Evolutionary conservation across 257 asterid species (phyloP).

Genomic region (Rhazya stricta): DNA sequence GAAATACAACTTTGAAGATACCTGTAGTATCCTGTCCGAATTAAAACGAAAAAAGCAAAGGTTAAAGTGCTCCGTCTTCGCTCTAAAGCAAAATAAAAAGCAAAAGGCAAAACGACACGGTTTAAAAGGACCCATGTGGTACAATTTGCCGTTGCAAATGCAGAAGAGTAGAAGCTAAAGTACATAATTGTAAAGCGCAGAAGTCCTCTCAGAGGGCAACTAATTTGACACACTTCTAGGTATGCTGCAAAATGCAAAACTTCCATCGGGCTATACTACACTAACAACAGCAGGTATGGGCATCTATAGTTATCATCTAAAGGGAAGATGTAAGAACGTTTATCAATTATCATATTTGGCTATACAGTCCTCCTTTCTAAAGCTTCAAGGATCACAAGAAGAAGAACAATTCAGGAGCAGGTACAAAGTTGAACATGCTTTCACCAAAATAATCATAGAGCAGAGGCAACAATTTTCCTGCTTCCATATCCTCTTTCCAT

Average conservation of each 20-base stretch:
- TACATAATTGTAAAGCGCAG: no score
- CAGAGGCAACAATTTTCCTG: slow-evolving; percentile 46
- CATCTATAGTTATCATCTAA: not conserved
- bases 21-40: not conserved
- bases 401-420: slow-evolving; percentile 50
- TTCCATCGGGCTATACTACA: not conserved
- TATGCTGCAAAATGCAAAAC: not conserved
- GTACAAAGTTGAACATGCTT: slow-evolving; percentile 64
- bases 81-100: no score
- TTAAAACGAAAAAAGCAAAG: not conserved
- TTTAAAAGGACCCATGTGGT: no score
- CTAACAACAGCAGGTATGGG: not conserved
- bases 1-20: not conserved
- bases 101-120: no score
- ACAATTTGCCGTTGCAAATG: no score
- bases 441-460: slow-evolving; percentile 72
- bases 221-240: not conserved
- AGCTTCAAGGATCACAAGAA: slow-evolving; percentile 43
- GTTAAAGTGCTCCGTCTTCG: not conserved
- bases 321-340: not conserved
- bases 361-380: not conserved
- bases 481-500: slow-evolving; percentile 49
- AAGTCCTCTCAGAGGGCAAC: no score
- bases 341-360: not conserved
- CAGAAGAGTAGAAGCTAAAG: not conserved